These are phyloP conservation scores for Neurospora sublineolata DNA, from an alignment of 495 filamentous ascomycete genomes.

Conservation along the genomic window DNA sequence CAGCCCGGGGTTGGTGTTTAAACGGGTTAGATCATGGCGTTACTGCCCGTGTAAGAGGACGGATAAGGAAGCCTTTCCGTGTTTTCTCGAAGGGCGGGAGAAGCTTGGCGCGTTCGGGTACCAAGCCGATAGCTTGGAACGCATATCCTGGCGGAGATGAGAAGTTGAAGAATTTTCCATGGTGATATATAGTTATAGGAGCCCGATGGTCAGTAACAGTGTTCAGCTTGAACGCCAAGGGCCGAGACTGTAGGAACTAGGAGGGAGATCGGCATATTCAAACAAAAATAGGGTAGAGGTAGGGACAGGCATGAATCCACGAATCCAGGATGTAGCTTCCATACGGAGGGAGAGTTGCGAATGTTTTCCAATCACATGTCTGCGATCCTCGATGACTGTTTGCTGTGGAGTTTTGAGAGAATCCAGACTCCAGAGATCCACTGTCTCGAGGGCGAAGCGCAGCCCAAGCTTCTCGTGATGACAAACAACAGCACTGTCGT, in stretches of 20 bases:
- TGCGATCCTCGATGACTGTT: not conserved
- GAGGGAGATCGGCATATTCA: not conserved
- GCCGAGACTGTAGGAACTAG: not conserved
- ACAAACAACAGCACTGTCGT: not conserved
- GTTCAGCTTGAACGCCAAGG: not conserved
- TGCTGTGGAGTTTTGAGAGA: not conserved
- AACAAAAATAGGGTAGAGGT: not conserved
- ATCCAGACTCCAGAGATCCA: not conserved
- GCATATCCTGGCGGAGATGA: not conserved
- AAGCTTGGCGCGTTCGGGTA: not conserved
- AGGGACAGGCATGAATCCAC: not conserved
- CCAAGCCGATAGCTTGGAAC: not conserved
- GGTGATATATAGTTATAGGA: not conserved
- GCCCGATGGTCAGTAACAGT: not conserved
- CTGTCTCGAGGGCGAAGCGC: not conserved
- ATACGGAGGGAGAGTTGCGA: not conserved
- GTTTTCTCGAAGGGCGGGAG: not conserved
- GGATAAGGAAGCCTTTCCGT: not conserved
- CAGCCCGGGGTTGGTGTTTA: not conserved
- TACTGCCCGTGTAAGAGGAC: not conserved
- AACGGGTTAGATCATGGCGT: not conserved
- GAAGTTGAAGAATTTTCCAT: not conserved
- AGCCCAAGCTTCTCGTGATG: not conserved
- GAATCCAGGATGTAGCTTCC: not conserved
- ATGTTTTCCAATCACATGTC: not conserved